Conservation (phyloP, 108 stramenopile species). For the Epithemia pelagica region DNA sequence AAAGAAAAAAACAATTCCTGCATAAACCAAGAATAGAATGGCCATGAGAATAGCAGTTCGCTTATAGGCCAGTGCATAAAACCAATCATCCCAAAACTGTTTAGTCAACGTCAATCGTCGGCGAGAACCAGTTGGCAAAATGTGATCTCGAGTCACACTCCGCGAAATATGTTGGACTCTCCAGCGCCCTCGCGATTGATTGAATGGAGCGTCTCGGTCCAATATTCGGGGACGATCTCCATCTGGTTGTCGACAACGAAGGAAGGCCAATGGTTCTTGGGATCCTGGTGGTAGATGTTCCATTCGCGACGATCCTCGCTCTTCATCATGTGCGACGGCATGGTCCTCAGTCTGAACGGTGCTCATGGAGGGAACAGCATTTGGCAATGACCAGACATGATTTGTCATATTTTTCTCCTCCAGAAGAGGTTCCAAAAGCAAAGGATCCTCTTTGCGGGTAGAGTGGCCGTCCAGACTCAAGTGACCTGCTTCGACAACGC, state of each 20-base stretch:
- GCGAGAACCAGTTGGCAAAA: constrained; percentile 6
- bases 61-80: constrained; percentile 60
- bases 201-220: constrained; percentile 58
- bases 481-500: not conserved
- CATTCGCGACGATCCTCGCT: too few species aligned
- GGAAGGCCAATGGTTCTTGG: too few species aligned
- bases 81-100: constrained; percentile 74
- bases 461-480: not conserved
- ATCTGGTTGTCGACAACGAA: not conserved
- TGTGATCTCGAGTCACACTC: constrained; percentile 6
- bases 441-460: not conserved
- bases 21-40: constrained; percentile 53
- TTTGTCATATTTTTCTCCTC: too few species aligned
- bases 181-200: constrained; percentile 71
- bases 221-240: constrained; percentile 33
- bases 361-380: too few species aligned
- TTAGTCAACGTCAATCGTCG: constrained; percentile 11
- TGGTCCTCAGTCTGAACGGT: too few species aligned
- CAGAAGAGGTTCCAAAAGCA: not conserved
- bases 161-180: constrained; percentile 33
- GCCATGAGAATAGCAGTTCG: constrained; percentile 50
- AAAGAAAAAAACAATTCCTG: constrained; percentile 52
- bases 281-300: too few species aligned
- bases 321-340: too few species aligned
- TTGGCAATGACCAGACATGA: too few species aligned